Conservation (phyloP, 148 eudicot genomes). For the Silene conica region DNA sequence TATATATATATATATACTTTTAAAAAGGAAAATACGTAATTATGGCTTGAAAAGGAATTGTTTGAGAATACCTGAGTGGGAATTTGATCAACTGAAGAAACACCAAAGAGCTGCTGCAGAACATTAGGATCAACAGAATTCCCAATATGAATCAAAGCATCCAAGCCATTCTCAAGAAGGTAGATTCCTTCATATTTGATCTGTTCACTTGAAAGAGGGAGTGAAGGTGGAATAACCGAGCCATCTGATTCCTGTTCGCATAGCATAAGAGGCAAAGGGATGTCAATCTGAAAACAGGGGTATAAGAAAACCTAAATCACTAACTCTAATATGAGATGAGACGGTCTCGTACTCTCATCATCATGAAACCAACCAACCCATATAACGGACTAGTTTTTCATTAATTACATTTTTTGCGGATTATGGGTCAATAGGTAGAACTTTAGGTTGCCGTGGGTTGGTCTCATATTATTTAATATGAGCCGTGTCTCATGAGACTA, state of each 20-base stretch:
- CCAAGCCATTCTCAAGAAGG: constrained; percentile 89
- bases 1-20: too few relatives aligned
- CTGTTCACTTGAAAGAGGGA: constrained; percentile 83
- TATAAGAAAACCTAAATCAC: background rate
- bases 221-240: constrained; percentile 50
- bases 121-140: constrained; percentile 48
- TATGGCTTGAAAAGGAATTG: background rate
- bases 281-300: background rate
- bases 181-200: constrained; percentile 67
- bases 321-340: background rate
- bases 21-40: background rate
- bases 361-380: background rate
- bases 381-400: background rate
- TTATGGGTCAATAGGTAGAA: background rate
- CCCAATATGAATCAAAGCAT: constrained; percentile 76
- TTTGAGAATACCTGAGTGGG: constrained; percentile 55
- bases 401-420: background rate
- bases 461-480: background rate
- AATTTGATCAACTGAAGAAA: constrained; percentile 63
- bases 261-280: background rate
- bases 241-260: constrained; percentile 52
- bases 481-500: background rate
- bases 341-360: background rate
- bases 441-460: background rate
- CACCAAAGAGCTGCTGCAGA: constrained; percentile 56